phyloP scores from a whole-genome alignment of 2,329 filamentous ascomycete genomes.

The Fusarium scirpi region DNA sequence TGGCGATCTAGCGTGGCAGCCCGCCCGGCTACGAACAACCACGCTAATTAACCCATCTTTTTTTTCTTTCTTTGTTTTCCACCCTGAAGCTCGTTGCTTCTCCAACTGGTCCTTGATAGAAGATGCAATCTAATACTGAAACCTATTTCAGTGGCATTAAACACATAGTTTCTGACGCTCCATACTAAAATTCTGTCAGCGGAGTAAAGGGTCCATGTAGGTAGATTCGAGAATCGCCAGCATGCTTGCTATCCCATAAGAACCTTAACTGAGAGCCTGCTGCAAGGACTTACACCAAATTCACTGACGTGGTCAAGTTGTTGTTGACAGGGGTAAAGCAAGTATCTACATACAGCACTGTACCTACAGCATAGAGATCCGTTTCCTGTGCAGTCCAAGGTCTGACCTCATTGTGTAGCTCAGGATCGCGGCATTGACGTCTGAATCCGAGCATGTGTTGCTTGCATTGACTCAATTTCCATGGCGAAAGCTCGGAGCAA shows the following conservation, averaged over 20 bases:
- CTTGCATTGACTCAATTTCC: constrained; percentile 15
- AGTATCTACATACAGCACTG: background rate
- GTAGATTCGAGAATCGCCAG: constrained; percentile 1
- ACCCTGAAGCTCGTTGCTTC: background rate
- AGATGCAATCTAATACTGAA: constrained; percentile 8
- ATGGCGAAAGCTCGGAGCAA: constrained; percentile 1
- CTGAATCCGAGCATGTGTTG: constrained; percentile 7
- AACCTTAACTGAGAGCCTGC: constrained; percentile 21
- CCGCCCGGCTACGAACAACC: constrained; percentile 6
- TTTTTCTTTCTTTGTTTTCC: constrained; percentile 1
- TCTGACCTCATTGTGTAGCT: constrained; percentile 41
- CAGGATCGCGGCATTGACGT: constrained; percentile 20
- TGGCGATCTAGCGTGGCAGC: constrained; percentile 43
- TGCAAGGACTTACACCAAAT: constrained; percentile 28
- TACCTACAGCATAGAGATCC: background rate
- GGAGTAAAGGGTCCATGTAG: background rate
- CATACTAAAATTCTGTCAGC: background rate
- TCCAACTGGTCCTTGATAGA: constrained; percentile 22
- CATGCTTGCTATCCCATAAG: background rate
- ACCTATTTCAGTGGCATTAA: background rate
- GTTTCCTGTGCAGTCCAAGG: constrained; percentile 16
- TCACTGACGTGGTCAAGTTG: constrained; percentile 30
- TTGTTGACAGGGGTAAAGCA: constrained; percentile 23
- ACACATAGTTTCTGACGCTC: background rate
- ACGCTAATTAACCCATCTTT: constrained; percentile 17